These are phyloP conservation scores for Mycoemilia scoparia DNA, from an alignment of 192 early-diverging fungal species.

Conservation along the genomic window DNA sequence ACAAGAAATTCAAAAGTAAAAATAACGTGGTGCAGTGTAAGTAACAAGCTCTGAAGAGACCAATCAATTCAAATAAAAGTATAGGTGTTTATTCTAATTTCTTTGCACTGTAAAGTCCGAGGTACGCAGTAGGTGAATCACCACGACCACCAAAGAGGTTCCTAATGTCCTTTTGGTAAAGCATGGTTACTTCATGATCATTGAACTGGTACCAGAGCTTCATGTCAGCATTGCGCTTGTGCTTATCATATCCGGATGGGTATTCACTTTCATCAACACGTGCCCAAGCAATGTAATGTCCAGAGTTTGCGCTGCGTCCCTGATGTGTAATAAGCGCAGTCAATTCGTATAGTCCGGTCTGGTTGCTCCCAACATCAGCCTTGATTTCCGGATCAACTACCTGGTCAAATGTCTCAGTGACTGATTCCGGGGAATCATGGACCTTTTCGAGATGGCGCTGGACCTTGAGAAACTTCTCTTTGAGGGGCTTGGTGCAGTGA, in stretches of 20 bases:
- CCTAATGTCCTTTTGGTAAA: constrained; percentile 69
- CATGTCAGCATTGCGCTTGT: constrained; percentile 9
- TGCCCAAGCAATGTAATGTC: constrained; percentile 92
- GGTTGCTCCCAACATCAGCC: constrained; percentile 67
- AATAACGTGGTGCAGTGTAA: too few species aligned
- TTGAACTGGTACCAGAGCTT: constrained; percentile 75
- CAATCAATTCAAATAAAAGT: too few species aligned
- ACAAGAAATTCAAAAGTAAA: too few species aligned
- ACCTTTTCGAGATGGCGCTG: constrained; percentile 47
- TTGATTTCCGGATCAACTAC: constrained; percentile 50
- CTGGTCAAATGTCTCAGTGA: constrained; percentile 12
- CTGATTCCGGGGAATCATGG: constrained; percentile 31
- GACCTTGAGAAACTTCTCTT: constrained; percentile 46
- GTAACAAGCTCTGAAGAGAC: too few species aligned
- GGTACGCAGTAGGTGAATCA: constrained; percentile 72
- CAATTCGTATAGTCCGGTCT: constrained; percentile 81
- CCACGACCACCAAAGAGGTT: constrained; percentile 87
- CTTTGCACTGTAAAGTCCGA: constrained; percentile 74
- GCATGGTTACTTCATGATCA: constrained; percentile 80
- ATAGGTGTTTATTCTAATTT: constrained; percentile 29
- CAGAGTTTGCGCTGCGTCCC: constrained; percentile 84
- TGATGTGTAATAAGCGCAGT: constrained; percentile 87
- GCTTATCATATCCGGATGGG: constrained; percentile 23
- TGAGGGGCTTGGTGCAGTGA: constrained; percentile 69
- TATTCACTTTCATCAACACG: constrained; percentile 42